Evolutionary conservation across 331 rosid genomes (phyloP).

Genomic region (Pyracantha coccinea): DNA sequence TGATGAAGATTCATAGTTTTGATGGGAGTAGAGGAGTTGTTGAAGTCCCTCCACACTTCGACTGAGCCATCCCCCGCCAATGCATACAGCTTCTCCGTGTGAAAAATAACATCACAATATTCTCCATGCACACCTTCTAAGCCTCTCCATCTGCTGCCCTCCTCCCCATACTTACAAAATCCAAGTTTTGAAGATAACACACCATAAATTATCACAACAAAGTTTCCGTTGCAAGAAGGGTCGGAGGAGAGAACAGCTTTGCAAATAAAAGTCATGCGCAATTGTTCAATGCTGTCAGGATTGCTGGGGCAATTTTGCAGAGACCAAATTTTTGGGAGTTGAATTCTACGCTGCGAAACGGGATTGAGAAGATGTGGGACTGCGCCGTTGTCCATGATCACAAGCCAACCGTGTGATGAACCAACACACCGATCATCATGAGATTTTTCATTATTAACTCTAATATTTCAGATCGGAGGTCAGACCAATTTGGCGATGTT

Average conservation of each 20-base stretch:
- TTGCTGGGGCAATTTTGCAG: background rate
- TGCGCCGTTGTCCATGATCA: background rate
- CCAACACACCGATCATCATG: background rate
- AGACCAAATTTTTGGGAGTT: background rate
- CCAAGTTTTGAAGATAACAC: background rate
- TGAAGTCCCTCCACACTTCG: background rate
- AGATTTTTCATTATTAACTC: background rate
- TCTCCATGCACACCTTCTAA: background rate
- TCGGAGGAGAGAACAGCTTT: background rate
- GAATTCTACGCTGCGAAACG: background rate
- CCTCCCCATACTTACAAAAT: background rate
- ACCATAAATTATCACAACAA: background rate
- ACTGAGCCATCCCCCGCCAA: background rate
- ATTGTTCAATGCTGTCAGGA: background rate
- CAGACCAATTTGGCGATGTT: background rate
- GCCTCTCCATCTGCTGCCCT: background rate
- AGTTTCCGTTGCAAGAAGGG: background rate
- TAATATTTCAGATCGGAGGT: background rate
- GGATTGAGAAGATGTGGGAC: background rate
- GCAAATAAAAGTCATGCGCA: background rate
- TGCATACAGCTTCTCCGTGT: background rate
- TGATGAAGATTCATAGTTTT: background rate
- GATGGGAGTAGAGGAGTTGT: background rate
- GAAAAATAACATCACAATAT: background rate
- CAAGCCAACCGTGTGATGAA: conserved; percentile 1